Base-by-base conservation (phyloP, 106 monocot genomes). In the Acorus gramineus region DNA sequence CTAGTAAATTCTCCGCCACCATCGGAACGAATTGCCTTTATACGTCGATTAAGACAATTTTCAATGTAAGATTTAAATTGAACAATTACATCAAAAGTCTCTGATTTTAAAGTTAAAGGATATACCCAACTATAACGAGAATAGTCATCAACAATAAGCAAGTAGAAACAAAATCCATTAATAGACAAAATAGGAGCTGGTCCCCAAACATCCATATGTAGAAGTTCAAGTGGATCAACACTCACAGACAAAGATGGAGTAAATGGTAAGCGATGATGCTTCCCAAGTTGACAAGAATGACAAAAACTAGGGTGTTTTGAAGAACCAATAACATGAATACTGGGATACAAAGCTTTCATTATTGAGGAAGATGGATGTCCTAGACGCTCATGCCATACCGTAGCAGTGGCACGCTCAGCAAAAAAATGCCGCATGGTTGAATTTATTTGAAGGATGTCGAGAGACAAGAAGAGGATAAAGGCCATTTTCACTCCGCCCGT, bases 391-490 rank as follows among this genome's bases (percentile, higher is more conserved):
- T 68, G 56, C 67, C 67, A 68, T 1, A 57, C 4, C 12, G 9
- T n/a, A n/a, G n/a, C n/a, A n/a, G n/a, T 6, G 3, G 56, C 56
- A 4, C n/a, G 9, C 11, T 47, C 3, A 0, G 13, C n/a, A 5
- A 13, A 2, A 9, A 5, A 12, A n/a, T 3, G 60, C 60, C 6
- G 2, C 5, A 57, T 45, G 3, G 2, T 4, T 2, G 4, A 8
- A 10, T 11, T 3, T 45, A 11, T 12, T 6, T 2, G 4, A 3
- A 42, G 6, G 55, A n/a, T n/a, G n/a, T n/a, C n/a, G n/a, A n/a
- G n/a, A n/a, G n/a, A n/a, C n/a, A n/a, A n/a, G n/a, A 13, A 68
- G 7, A 44, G 44, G 9, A 43, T 68, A 68, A 47, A 68, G 67
- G 3, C 14, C 67, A 46, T 52, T 49, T 4, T 9, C 47, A 49